These are phyloP conservation scores for Prunus armeniaca DNA, from an alignment of 306 rosid species.

Conservation along the genomic window DNA sequence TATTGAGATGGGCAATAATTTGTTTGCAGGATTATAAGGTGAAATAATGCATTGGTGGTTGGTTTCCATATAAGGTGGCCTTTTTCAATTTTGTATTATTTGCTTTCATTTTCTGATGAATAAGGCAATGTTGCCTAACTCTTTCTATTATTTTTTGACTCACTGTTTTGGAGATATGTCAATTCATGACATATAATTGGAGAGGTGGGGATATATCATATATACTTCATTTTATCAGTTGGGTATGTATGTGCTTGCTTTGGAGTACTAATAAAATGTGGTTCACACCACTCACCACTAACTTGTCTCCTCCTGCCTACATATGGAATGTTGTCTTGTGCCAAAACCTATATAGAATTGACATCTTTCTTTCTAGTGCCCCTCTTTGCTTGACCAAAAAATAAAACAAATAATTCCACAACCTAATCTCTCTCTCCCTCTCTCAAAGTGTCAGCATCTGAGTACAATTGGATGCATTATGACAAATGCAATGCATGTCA, in stretches of 20 bases:
- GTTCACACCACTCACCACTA: neutral
- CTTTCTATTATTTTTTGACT: neutral
- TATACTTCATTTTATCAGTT: neutral
- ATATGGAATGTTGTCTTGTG: neutral
- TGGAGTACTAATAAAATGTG: neutral
- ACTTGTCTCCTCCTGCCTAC: neutral
- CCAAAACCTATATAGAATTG: neutral
- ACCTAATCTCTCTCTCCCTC: neutral
- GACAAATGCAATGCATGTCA: neutral
- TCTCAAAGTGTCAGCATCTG: neutral
- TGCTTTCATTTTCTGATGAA: neutral
- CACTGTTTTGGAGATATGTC: neutral
- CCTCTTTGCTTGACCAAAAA: too few species aligned
- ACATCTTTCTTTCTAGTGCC: too few species aligned
- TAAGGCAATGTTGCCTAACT: neutral
- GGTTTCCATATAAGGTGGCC: neutral
- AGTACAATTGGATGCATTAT: neutral
- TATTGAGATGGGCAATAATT: neutral
- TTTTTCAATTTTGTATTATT: neutral
- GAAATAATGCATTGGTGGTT: neutral
- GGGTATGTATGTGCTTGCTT: neutral
- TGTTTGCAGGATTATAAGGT: too few species aligned
- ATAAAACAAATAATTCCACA: neutral
- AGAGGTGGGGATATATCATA: neutral
- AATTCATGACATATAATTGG: neutral